Base-by-base conservation (phyloP, 2,329 filamentous ascomycete species). In the Aspergillus caelatus region DNA sequence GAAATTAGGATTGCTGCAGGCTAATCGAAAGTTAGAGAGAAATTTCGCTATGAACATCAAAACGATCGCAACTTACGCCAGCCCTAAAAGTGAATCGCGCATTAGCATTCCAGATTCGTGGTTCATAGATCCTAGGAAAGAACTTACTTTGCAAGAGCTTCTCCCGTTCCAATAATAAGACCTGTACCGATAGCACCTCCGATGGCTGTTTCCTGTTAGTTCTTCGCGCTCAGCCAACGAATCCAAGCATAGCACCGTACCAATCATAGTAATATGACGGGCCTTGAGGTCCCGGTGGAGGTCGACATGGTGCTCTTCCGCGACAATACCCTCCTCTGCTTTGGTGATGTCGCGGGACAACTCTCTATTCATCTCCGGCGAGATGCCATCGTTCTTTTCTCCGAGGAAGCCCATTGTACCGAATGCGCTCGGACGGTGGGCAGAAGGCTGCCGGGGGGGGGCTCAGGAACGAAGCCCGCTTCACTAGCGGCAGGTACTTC, bases 101-200 rank as follows among this genome's bases (percentile, higher is more conserved):
- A 58, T 74, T 62, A 73, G 70, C 36, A 60, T 55, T 58, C 3
- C 9, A 12, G n/a, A 54, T 62, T 28, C 26, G 9, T n/a, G 16
- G 43, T 10, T 19, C 4, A 7, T 19, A 7, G 12, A 8, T n/a
- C 14, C 12, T 41, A 2, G 10, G 2, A 11, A 11, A 4, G 48
- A 69, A 69, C 75, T 67, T 68, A 77, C 75, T 74, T 78, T 61
- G 75, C 72, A 46, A 78, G 69, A 64, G 77, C 75, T 52, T 72
- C 71, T 43, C 79, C 78, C 14, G 78, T 79, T 67, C 78, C 77
- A 55, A 75, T 79, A 63, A 81, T 77, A 50, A 80, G 67, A 58
- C 79, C 79, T 32, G 78, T 80, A 57, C 79, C 79, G 62, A 80
- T 79, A 12, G 79, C 78, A 68, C 78, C 78, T 59, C 78, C 78